Percentiles rank a stretch among this genome's conserved stretches.
Evolutionary conservation across 2,329 filamentous ascomycete species (phyloP).

Genomic region (Colletotrichum sansevieriae): DNA sequence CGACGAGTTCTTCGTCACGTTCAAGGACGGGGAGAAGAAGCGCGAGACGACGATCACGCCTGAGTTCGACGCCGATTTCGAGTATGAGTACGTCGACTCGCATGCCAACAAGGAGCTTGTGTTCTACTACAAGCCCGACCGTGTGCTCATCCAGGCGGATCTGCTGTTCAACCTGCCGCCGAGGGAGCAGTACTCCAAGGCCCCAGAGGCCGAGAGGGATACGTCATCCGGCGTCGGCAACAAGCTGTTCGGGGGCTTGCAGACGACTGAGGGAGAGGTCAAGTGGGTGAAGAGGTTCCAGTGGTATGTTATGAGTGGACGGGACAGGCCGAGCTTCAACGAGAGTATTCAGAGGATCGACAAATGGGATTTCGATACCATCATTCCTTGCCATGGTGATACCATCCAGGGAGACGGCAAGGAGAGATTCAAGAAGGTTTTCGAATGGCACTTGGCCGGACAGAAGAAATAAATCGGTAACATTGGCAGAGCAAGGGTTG

Average conservation of each 20-base stretch:
- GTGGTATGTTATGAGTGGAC: conserved; percentile 77
- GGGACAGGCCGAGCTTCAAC: conserved; percentile 77
- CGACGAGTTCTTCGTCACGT: conserved; percentile 74
- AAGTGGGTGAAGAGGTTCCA: conserved; percentile 83
- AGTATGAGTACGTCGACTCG: conserved; percentile 84
- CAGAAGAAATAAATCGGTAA: conserved; percentile 37
- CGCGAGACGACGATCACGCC: conserved; percentile 68
- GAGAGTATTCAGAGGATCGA: conserved; percentile 77
- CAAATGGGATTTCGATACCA: conserved; percentile 84
- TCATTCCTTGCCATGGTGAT: conserved; percentile 96
- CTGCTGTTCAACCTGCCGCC: conserved; percentile 92
- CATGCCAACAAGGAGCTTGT: conserved; percentile 90
- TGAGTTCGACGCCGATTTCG: conserved; percentile 90
- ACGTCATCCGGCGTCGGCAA: conserved; percentile 45
- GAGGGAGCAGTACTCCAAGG: conserved; percentile 82
- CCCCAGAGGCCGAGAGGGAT: conserved; percentile 60
- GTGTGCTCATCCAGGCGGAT: conserved; percentile 88
- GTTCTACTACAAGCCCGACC: conserved; percentile 84
- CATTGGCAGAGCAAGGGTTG: background rate
- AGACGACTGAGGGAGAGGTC: conserved; percentile 72
- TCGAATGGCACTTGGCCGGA: conserved; percentile 82
- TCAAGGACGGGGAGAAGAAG: conserved; percentile 68
- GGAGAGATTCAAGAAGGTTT: conserved; percentile 80
- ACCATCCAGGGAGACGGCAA: conserved; percentile 82
- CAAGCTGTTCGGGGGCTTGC: conserved; percentile 60